Conservation (phyloP, 306 rosid genomes). For the Quercus dentata region DNA sequence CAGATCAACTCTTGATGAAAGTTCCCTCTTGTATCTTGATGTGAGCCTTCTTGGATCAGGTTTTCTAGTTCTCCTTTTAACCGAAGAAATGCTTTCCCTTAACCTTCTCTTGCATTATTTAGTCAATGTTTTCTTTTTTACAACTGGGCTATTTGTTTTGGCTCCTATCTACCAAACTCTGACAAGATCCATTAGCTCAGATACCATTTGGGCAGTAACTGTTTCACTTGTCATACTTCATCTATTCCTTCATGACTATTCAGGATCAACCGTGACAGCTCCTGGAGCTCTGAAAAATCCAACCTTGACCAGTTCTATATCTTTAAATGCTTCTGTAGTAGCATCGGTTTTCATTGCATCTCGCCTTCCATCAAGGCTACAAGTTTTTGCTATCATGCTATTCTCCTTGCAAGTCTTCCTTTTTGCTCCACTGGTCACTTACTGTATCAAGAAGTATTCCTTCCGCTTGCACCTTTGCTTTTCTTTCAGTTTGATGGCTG, state of each 20-base stretch:
- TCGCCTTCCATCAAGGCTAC: slow-evolving; percentile 72
- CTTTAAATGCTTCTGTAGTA: too few relatives aligned
- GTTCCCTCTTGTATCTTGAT: slow-evolving; percentile 63
- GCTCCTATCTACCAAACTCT: slow-evolving; percentile 94
- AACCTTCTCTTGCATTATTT: slow-evolving; percentile 60
- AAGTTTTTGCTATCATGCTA: slow-evolving; percentile 75
- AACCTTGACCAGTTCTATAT: too few relatives aligned
- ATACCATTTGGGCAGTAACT: slow-evolving; percentile 81
- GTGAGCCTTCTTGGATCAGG: slow-evolving; percentile 74
- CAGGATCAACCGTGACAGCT: slow-evolving; percentile 66
- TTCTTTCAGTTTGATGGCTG: slow-evolving; percentile 56
- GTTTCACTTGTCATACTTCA: slow-evolving; percentile 71
- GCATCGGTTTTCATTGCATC: too few relatives aligned
- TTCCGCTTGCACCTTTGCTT: slow-evolving; percentile 58
- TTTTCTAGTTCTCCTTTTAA: slow-evolving; percentile 61
- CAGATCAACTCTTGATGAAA: slow-evolving; percentile 60
- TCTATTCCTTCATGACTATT: slow-evolving; percentile 85
- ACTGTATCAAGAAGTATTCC: slow-evolving; percentile 74
- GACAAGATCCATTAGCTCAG: slow-evolving; percentile 87
- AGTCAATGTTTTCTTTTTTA: slow-evolving; percentile 43
- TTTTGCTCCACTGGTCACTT: slow-evolving; percentile 80
- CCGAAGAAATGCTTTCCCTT: slow-evolving; percentile 78
- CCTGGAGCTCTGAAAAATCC: too few relatives aligned
- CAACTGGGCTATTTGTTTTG: slow-evolving; percentile 66
- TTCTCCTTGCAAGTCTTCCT: slow-evolving; percentile 89